phyloP scores from a whole-genome alignment of 345 rosid genomes.

The Eucalyptus regnans region DNA sequence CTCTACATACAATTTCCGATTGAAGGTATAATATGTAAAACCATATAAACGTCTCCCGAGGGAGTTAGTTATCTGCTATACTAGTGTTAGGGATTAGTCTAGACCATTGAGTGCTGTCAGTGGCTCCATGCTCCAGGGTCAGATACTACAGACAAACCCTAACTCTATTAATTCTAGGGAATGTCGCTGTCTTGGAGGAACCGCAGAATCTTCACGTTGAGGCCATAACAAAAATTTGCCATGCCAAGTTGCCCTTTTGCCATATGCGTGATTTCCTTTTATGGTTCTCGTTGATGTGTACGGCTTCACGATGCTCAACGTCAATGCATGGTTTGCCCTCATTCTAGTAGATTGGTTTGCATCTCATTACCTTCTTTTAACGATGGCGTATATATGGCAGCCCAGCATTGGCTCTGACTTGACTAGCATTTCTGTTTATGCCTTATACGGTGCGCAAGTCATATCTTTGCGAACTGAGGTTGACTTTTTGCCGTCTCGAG shows the following conservation, averaged over 20 bases:
- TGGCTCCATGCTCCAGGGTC: not conserved
- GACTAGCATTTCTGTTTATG: not conserved
- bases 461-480: not conserved
- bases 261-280: not conserved
- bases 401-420: not conserved
- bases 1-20: too few relatives aligned
- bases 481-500: not conserved
- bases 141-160: not conserved
- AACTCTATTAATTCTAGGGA: slow-evolving; percentile 21
- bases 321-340: not conserved
- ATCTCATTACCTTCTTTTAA: not conserved
- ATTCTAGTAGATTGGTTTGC: not conserved
- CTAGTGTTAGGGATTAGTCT: not conserved
- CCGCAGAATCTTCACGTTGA: slow-evolving; percentile 37
- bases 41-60: too few relatives aligned
- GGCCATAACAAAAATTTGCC: slow-evolving; percentile 48
- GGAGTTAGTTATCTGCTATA: not conserved
- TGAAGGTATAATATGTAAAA: too few relatives aligned
- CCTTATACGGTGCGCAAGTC: not conserved
- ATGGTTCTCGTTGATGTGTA: not conserved
- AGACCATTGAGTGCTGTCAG: not conserved
- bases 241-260: slow-evolving; percentile 27
- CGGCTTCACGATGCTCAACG: not conserved
- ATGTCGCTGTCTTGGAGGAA: slow-evolving; percentile 12
- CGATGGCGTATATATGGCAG: not conserved